Evolutionary conservation across 2,329 filamentous ascomycete species (phyloP).

Genomic region (Talaromyces pinophilus): DNA sequence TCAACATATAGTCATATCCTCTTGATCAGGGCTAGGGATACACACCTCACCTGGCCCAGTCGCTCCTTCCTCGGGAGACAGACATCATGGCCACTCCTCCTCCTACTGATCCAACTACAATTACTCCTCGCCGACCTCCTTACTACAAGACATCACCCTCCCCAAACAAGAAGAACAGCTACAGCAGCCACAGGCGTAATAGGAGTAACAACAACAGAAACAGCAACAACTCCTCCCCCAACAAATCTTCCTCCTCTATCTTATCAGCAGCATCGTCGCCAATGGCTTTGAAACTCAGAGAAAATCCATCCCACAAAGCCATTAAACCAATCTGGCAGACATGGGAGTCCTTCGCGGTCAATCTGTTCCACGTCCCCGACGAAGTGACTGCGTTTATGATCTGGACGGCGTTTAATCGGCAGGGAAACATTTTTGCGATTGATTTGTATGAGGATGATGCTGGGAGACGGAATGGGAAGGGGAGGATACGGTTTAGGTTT

Average conservation of each 20-base stretch:
- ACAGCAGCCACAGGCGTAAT: not conserved
- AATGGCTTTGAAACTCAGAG: not conserved
- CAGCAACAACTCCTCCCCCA: not conserved
- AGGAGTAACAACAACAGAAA: not conserved
- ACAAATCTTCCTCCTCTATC: not conserved
- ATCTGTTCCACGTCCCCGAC: conserved; percentile 38
- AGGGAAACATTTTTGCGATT: conserved; percentile 59
- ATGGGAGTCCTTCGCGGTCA: conserved; percentile 45
- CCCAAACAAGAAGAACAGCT: not conserved
- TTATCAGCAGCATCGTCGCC: not conserved
- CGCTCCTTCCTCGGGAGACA: not conserved
- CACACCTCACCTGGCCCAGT: not conserved
- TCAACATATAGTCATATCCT: conserved; percentile 1
- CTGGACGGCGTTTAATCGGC: conserved; percentile 53
- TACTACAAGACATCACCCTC: not conserved
- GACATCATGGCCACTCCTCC: not conserved
- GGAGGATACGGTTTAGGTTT: conserved; percentile 56
- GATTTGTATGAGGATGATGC: conserved; percentile 54
- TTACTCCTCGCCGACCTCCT: not conserved
- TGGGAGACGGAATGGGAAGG: conserved; percentile 45
- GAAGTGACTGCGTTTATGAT: conserved; percentile 45
- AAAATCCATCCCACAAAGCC: not conserved
- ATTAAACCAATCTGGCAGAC: conserved; percentile 36
- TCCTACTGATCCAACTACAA: not conserved
- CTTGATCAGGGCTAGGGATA: not conserved